phyloP scores from a whole-genome alignment of 805 yeast species.

The Schwanniomyces vanrijiae region DNA sequence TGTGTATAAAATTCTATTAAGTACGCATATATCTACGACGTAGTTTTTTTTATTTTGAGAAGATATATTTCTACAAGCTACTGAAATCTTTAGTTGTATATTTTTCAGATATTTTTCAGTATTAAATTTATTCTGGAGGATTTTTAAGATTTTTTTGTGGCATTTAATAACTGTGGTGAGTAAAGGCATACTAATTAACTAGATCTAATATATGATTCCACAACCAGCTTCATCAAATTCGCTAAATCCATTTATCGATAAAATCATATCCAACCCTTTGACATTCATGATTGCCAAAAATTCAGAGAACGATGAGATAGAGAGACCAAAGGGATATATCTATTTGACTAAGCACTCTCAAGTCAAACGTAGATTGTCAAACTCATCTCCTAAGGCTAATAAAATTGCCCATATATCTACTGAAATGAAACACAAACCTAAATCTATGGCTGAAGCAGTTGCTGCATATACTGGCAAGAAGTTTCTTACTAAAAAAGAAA shows the following conservation, averaged over 20 bases:
- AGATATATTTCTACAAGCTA: not conserved
- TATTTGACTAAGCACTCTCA: conserved; percentile 8
- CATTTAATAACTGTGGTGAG: not conserved
- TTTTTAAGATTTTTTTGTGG: not conserved
- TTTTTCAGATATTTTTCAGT: not conserved
- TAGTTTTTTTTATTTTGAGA: not conserved
- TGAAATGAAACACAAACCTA: conserved; percentile 30
- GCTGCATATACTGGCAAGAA: conserved; percentile 57
- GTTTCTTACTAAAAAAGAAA: conserved; percentile 49
- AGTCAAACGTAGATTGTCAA: conserved; percentile 5
- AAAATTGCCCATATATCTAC: not conserved
- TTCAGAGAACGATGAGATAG: conserved; percentile 37
- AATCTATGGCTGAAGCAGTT: conserved; percentile 58
- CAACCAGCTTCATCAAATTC: conserved; percentile 19
- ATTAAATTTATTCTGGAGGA: not conserved
- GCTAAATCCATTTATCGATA: conserved; percentile 58
- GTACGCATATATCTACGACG: not conserved
- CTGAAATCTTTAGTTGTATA: not conserved
- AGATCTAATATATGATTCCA: conserved; percentile 5
- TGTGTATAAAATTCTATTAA: not conserved
- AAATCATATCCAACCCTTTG: conserved; percentile 61
- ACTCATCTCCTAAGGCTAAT: not conserved
- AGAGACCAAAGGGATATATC: conserved; percentile 12
- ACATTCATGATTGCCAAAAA: conserved; percentile 61
- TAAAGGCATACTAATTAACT: not conserved